Base-by-base conservation (phyloP, 2,329 filamentous ascomycete species). In the Venturia oleaginea region DNA sequence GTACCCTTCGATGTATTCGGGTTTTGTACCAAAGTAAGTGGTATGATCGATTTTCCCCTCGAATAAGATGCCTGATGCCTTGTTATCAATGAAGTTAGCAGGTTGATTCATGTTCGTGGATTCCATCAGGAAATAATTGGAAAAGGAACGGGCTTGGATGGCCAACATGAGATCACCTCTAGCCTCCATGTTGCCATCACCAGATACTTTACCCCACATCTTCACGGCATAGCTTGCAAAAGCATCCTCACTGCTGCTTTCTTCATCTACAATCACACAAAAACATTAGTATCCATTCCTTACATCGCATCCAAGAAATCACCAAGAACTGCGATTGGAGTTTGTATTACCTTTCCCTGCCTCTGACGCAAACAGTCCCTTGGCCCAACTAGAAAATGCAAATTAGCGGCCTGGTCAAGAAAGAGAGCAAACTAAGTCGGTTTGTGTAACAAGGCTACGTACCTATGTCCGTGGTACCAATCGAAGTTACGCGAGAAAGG, bases 11-110 rank as follows among this genome's bases (percentile, higher is more conserved):
- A 70, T 68, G 62, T 70, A 74, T 62, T 76, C 73, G 27, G 70
- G 67, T 34, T 70, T 69, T 15, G 66, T 59, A n/a, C 64, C 64
- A 57, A 67, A 67, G 60, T 67, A 67, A n/a, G 65, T 97, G 2
- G 89, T 88, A 75, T 97, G 91, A 74, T 97, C 91, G 63, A 92
- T 83, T 77, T 97, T 97, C 79, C 97, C 97, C 77, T 97, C 93
- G 71, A 97, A 97, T 11, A 96, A 73, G 2, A 86, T 85, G n/a
- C 84, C 84, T 1, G 81, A 80, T 6, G 83, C 80, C 76, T 89
- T 92, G 80, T 97, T 97, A 54, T 80, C 84, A 67, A 91, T 86
- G 72, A 95, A 96, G 19, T 86, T 79, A 0, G 81, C 69, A 0
- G 93, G 93, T 70, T 96, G 85, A 62, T 84, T 83, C 24, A 76